Evolutionary conservation across 768 basidiomycete genomes (phyloP), one percentile per base, ranked within the genome.

Genomic region (Mycena indigotica): DNA sequence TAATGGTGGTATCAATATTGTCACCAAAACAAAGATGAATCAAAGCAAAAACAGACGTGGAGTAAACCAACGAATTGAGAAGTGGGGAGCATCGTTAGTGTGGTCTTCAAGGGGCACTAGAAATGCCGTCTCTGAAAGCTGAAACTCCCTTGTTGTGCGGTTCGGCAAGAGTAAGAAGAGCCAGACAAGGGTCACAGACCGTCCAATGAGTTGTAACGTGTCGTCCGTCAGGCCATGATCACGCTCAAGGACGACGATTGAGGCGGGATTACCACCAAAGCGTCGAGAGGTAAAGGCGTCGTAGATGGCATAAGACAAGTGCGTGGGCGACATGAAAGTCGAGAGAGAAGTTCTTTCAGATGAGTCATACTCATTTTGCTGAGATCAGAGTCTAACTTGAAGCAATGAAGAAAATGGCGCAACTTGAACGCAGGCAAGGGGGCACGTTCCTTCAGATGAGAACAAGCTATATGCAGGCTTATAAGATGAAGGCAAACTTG

Each of bases 121-220:
- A 23, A 62, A 62, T 21, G 61, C 61, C 5, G 57, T 62, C 39
- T 62, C 61, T 1, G 61, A 62, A 38, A 62, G 61, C 25, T 58
- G 55, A 26, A 62, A 62, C 52, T 62, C 61, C 19, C 61, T n/a
- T 62, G 41, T 38, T 15, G 24, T 28, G n/a, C 28, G 15, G n/a
- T 24, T 35, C 4, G 17, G 41, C 17, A 12, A 3, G 25, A 12
- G 17, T 15, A 17, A 50, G 12, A 40, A 23, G 26, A 19, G 46
- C 4, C 24, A 17, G 16, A n/a, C 5, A 29, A 2, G 4, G 13
- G 4, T 53, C 30, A 4, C 35, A 17, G 49, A 53, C 61, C 57
- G 57, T 32, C 61, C 61, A 28, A 62, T 58, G 28, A 55, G 29
- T 51, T 62, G 61, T 35, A 58, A n/a, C 16, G 51, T 32, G 21